Evolutionary conservation across 768 basidiomycete species (phyloP).

Genomic region (Lactarius deliciosus): DNA sequence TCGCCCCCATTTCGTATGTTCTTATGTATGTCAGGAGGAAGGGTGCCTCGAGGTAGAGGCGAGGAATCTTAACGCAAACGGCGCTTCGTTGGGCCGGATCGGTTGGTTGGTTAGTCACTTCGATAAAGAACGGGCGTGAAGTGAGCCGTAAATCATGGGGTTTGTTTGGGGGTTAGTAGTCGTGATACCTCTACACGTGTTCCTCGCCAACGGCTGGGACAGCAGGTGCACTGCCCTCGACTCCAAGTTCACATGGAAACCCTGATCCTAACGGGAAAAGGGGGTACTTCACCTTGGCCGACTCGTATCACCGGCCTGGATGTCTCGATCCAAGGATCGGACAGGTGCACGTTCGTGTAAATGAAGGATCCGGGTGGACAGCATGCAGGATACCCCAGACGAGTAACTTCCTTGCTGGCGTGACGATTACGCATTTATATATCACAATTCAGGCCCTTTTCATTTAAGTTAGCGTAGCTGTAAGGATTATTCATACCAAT

Average conservation of each 20-base stretch:
- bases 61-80: constrained; percentile 14
- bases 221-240: constrained; percentile 21
- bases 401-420: background rate
- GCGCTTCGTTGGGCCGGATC: constrained; percentile 9
- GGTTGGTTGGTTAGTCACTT: background rate
- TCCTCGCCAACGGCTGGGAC: constrained; percentile 7
- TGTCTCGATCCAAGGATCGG: constrained; percentile 4
- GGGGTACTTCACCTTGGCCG: background rate
- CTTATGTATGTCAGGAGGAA: constrained; percentile 15
- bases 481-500: constrained; percentile 43
- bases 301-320: background rate
- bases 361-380: constrained; percentile 7
- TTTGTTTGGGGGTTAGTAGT: constrained; percentile 8
- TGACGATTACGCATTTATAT: constrained; percentile 12
- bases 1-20: background rate
- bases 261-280: background rate
- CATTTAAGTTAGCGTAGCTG: constrained; percentile 22
- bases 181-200: constrained; percentile 12
- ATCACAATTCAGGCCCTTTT: constrained; percentile 14
- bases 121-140: constrained; percentile 16
- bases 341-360: background rate
- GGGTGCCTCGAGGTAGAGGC: constrained; percentile 23
- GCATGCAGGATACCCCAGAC: constrained; percentile 4
- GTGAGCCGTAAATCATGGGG: constrained; percentile 17
- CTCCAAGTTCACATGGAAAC: constrained; percentile 12